phyloP scores from a whole-genome alignment of 2,329 filamentous ascomycete genomes.

The Diaporthe helianthi region DNA sequence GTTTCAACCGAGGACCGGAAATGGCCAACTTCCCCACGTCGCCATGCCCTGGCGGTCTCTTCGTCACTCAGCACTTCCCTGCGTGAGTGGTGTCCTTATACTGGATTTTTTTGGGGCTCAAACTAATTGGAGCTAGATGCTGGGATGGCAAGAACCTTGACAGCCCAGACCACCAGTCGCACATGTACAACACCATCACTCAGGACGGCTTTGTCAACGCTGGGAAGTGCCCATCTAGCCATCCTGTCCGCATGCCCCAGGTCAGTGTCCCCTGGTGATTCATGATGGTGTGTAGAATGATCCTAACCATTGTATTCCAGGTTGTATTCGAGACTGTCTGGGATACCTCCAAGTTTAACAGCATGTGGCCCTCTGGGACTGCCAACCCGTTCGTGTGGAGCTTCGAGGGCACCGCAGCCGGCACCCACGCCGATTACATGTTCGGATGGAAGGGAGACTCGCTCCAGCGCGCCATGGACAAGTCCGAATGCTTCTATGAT shows the following conservation, averaged over 20 bases:
- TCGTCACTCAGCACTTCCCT: constrained; percentile 38
- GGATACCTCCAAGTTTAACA: constrained; percentile 49
- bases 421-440: constrained; percentile 44
- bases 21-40: constrained; percentile 45
- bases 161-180: constrained; percentile 54
- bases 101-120: constrained; percentile 47
- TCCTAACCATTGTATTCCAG: not conserved
- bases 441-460: constrained; percentile 46
- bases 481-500: constrained; percentile 27
- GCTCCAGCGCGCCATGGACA: constrained; percentile 44
- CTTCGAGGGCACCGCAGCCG: constrained; percentile 41
- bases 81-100: constrained; percentile 51
- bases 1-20: constrained; percentile 40
- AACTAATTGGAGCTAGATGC: constrained; percentile 46
- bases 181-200: constrained; percentile 42
- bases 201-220: constrained; percentile 40
- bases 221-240: constrained; percentile 40
- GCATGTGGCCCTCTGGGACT: constrained; percentile 47
- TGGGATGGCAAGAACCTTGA: constrained; percentile 68
- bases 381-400: constrained; percentile 42
- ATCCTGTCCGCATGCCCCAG: constrained; percentile 44
- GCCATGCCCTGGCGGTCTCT: constrained; percentile 51
- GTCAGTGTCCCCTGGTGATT: constrained; percentile 24
- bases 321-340: constrained; percentile 54
- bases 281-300: too few species aligned